Base-by-base conservation (phyloP, 345 rosid species). In the Lepidium didymum region DNA sequence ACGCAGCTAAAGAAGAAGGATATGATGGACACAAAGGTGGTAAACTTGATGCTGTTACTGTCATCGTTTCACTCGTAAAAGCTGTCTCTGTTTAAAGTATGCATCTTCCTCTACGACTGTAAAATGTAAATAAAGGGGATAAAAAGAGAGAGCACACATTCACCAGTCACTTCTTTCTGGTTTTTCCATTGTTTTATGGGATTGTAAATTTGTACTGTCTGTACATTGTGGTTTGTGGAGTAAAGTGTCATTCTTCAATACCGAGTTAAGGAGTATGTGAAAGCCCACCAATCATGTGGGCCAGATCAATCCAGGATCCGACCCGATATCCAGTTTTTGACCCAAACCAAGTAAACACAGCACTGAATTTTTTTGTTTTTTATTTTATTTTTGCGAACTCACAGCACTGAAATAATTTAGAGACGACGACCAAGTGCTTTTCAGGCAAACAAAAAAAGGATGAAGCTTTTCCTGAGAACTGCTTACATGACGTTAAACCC, bases 1-100 rank as follows among this genome's bases (percentile, higher is more conserved):
- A 89, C 70, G 84, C 82, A 42, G 91, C 87, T 53, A 81, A 81
- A 54, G 87, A 89, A 65, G 85, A 87, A 55, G 91, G 96, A 13
- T 87, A 82, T 59, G 74, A 68, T 35, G 86, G 89, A 43, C 73
- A 77, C 62, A 62, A 64, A 7, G 87, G 91, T 35, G 93, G 96
- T 43, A 87, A 79, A 82, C 86, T 71, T 33, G 93, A 87, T 55
- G 79, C 62, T 66, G 86, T 85, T n/a, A 80, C 91, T 7, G 83
- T 82, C 31, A 81, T 87, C 9, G 81, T 89, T 27, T 87, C 96
- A 8, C 46, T 79, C 56, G 84, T 85, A 12, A 62, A 69, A 63
- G 7, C 4, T 54, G 38, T 61, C 8, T 41, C 62, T 25, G 8
- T 3, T 50, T 29, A 29, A 46, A 5, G 29, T 29, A 64, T 47